These are phyloP conservation scores for Calonectria naviculata DNA, from an alignment of 2,329 filamentous ascomycete species.

Conservation along the genomic window DNA sequence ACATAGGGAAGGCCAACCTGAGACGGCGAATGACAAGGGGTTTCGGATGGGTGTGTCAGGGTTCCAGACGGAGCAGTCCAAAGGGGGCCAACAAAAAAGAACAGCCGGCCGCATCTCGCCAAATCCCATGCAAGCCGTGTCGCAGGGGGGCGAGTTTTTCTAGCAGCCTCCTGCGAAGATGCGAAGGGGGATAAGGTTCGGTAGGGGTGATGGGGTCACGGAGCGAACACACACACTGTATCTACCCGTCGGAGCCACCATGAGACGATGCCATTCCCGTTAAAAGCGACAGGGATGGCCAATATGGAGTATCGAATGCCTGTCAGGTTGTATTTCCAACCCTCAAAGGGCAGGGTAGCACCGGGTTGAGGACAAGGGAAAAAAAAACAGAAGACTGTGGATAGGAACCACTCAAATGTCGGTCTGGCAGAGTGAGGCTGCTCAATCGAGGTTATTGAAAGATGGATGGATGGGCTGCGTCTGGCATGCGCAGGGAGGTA, in stretches of 20 bases:
- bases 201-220: not conserved
- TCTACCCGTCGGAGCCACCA: not conserved
- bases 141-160: slow-evolving; percentile 22
- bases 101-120: slow-evolving; percentile 32
- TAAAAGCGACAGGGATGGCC: not conserved
- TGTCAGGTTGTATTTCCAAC: not conserved
- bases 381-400: not conserved
- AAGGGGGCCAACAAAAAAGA: slow-evolving; percentile 14
- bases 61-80: slow-evolving; percentile 16
- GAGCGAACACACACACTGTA: slow-evolving; percentile 21
- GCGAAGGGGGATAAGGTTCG: slow-evolving; percentile 8
- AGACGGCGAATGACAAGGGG: slow-evolving; percentile 35
- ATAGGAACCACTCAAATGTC: slow-evolving; percentile 34
- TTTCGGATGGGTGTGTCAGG: slow-evolving; percentile 25
- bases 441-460: slow-evolving; percentile 17
- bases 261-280: slow-evolving; percentile 17
- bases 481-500: slow-evolving; percentile 28
- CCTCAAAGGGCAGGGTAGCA: slow-evolving; percentile 4
- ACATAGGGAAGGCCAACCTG: slow-evolving; percentile 34
- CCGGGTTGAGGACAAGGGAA: not conserved
- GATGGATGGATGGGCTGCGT: slow-evolving; percentile 28
- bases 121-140: slow-evolving; percentile 35
- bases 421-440: slow-evolving; percentile 34
- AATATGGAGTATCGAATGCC: slow-evolving; percentile 4
- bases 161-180: not conserved